Conservation (phyloP, 2,329 filamentous ascomycete genomes). For the Neodidymelliopsis sp. region DNA sequence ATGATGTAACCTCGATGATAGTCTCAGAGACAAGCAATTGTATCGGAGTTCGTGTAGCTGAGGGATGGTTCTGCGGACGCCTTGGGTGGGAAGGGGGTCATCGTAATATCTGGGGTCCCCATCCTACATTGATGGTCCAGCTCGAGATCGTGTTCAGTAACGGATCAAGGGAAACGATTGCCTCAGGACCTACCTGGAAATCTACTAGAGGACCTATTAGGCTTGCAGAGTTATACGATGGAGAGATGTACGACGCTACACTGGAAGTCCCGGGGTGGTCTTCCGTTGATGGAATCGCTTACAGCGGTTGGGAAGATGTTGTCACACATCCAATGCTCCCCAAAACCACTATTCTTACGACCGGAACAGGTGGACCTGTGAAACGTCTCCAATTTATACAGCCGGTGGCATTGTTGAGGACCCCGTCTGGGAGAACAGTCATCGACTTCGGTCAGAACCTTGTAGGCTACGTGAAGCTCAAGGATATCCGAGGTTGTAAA, state of each 20-base stretch:
- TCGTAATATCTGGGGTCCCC: slow-evolving; percentile 6
- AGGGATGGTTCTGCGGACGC: slow-evolving; percentile 2
- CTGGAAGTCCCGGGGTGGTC: slow-evolving; percentile 35
- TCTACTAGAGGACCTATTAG: not conserved
- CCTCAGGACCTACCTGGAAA: not conserved
- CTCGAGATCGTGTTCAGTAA: not conserved
- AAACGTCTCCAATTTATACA: not conserved
- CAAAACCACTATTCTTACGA: not conserved
- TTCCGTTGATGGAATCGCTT: slow-evolving; percentile 39
- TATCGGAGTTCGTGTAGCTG: not conserved
- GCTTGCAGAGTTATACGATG: slow-evolving; percentile 58
- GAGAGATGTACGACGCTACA: slow-evolving; percentile 59
- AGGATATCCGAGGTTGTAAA: not conserved
- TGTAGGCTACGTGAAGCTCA: slow-evolving; percentile 5
- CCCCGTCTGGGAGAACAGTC: not conserved
- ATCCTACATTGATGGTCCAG: not conserved
- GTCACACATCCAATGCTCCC: not conserved
- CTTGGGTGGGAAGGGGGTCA: slow-evolving; percentile 1
- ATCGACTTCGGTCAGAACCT: slow-evolving; percentile 10
- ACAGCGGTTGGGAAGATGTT: not conserved
- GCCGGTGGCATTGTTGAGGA: not conserved
- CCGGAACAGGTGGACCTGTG: not conserved
- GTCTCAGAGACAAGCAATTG: not conserved
- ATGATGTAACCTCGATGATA: not conserved
- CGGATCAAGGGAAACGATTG: not conserved